Base-by-base conservation (phyloP, 1,139 yeast genomes). In the Suhomyces chickasaworum region DNA sequence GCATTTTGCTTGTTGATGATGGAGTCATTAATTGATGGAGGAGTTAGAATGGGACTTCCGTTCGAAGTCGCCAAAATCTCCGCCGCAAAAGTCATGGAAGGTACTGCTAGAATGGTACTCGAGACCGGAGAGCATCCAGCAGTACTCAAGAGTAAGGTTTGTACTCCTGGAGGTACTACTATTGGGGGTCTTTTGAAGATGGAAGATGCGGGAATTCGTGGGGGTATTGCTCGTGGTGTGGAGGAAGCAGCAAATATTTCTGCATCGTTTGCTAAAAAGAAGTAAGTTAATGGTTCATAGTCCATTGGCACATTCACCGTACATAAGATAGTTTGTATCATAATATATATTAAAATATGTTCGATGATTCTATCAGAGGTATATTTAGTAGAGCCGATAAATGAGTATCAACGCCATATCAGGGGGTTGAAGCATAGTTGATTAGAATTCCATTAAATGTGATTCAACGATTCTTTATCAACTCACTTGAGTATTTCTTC, bases 101-200 rank as follows among this genome's bases (percentile, higher is more conserved):
- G 99, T 17, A 89, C 98, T n/a, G 95, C 95, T 21, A 84, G 83
- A 67, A 89, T 93, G 97, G 95, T 86, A 1, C 68, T 79, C 50
- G 86, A 82, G 61, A 80, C 89, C n/a, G 91, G 90, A 3, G 82
- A 79, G 37, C 97, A 91, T 61, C 99, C 99, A n/a, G 95, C 95
- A 9, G 89, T 81, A 16, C 77, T 93, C 64, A 87, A 89, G 63
- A 84, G 88, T 64, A 86, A 86, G 60, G 95, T 93, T 6, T 90
- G 97, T 63, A 93, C 99, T 0, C 99, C 99, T 15, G 99, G 95
- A 29, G 99, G 99, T 32, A 91, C 97, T 45, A 93, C 99, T 7
- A 93, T 95, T 63, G 96, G 97, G 4, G 99, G 99, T 0, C 74
- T 95, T 52, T 78, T 91, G 66, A 89, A 83, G 57, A 82, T 95